Conservation (phyloP, 257 asterid genomes). For the Paulownia fortunei region DNA sequence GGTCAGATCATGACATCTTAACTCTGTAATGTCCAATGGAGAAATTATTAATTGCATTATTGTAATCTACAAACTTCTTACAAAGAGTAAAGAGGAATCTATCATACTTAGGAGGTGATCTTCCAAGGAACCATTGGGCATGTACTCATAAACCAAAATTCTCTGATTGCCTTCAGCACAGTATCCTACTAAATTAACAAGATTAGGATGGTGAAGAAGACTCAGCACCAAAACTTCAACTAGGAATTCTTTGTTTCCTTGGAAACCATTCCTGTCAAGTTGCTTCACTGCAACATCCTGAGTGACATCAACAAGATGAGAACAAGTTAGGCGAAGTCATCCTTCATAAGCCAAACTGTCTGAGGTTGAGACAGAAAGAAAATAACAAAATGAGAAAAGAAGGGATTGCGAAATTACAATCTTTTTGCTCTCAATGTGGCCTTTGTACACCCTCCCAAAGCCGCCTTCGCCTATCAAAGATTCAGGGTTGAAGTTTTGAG, state of each 20-base stretch:
- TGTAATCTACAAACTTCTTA: no score
- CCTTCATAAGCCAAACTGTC: no score
- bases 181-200: constrained; percentile 63
- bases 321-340: not conserved
- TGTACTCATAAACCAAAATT: constrained; percentile 56
- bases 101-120: constrained; percentile 65
- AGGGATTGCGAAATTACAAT: constrained; percentile 34
- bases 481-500: constrained; percentile 53
- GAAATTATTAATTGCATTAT: no score
- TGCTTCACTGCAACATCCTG: constrained; percentile 71
- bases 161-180: constrained; percentile 71
- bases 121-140: constrained; percentile 62
- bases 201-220: constrained; percentile 60
- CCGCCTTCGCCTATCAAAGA: constrained; percentile 80
- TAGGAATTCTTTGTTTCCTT: constrained; percentile 67
- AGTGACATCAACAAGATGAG: not conserved
- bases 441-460: constrained; percentile 82
- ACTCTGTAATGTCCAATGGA: no score
- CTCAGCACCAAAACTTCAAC: constrained; percentile 62
- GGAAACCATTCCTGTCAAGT: constrained; percentile 65
- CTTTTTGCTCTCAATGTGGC: constrained; percentile 45
- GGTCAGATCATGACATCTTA: no score
- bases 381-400: not conserved
- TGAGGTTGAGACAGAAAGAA: not conserved
- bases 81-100: no score